Percentiles rank a stretch among this genome's conserved stretches.
phyloP scores from a whole-genome alignment of 2,329 filamentous ascomycete genomes.

The Diaporthe citriasiana region DNA sequence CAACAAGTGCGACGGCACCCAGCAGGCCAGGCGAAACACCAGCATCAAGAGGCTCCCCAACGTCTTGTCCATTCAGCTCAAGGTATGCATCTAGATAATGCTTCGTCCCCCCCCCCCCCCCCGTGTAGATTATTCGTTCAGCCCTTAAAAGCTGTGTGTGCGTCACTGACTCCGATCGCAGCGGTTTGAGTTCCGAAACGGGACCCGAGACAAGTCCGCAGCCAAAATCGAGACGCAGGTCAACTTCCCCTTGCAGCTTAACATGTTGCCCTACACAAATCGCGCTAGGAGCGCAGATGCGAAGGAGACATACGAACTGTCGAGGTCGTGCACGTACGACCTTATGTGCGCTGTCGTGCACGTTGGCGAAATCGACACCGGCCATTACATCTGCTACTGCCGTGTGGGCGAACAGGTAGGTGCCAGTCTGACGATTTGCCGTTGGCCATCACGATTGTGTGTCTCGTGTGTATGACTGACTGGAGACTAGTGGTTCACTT shows the following conservation, averaged over 20 bases:
- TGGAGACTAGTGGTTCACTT: constrained; percentile 84
- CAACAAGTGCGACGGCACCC: constrained; percentile 80
- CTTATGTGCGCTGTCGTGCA: constrained; percentile 92
- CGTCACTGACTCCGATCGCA: constrained; percentile 46
- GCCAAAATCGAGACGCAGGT: constrained; percentile 92
- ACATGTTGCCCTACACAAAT: constrained; percentile 92
- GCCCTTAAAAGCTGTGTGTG: background rate
- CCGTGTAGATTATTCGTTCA: background rate
- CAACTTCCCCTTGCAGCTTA: constrained; percentile 86
- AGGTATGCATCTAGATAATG: constrained; percentile 68
- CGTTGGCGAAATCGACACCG: constrained; percentile 91
- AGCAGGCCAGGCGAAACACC: constrained; percentile 87
- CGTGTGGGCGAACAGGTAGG: constrained; percentile 80
- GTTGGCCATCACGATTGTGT: background rate
- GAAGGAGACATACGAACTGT: constrained; percentile 68
- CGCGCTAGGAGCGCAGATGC: constrained; percentile 67
- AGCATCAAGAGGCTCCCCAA: constrained; percentile 89
- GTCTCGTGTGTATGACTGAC: constrained; percentile 34
- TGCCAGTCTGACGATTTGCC: constrained; percentile 29
- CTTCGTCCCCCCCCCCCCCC: background rate
- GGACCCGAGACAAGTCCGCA: constrained; percentile 74
- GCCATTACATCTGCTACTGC: constrained; percentile 93
- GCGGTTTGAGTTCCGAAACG: constrained; percentile 81
- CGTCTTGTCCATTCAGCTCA: constrained; percentile 91
- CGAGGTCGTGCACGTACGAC: constrained; percentile 83